Evolutionary conservation across 2,329 filamentous ascomycete species (phyloP), one percentile per base, ranked within the genome.

Genomic region (Dactylellina cionopaga): DNA sequence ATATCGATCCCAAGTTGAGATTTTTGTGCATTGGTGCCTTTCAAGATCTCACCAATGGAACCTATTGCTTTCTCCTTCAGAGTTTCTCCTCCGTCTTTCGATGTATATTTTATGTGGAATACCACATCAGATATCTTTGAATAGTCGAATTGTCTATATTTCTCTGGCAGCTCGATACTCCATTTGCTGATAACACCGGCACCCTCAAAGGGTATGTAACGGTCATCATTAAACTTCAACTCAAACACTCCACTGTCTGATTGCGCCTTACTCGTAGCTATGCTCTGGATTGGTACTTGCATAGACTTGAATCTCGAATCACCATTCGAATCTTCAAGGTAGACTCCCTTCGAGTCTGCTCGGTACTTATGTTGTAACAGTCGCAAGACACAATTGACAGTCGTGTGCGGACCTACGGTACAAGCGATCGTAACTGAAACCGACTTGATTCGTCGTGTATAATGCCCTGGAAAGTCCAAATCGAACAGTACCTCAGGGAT

Each of bases 391-490:
- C 64, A 60, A 56, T 75, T 77, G 54, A 80, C 29, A 46, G 46
- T 47, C 4, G 74, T 78, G 58, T 79, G 78, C 1, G 80, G 80
- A 0, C 78, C 78, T 1, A 74, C 49, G 15, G 76, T 33, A 63
- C 76, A 79, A 0, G 78, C 80, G 6, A 82, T 77, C 0, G 79
- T 75, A 0, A 82, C 10, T 0, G 77, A 37, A 0, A 82, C 77
- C 27, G 77, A 71, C n/a, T 75, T 76, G 62, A 82, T 80, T 5
- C 80, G 77, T 0, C 81, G 79, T 10, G 76, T 47, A 74, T 81
- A 82, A 74, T 83, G 81, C 4, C 81, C 80, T 0, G 81, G 81
- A 69, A 78, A 81, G 76, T 82, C 80, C 17, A 81, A 62, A 74
- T 83, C 80, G 69, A 80, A 82, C 2, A 80, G 33, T 0, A 73